Conservation (phyloP, 306 rosid genomes). For the Dalbergia cochinchinensis region DNA sequence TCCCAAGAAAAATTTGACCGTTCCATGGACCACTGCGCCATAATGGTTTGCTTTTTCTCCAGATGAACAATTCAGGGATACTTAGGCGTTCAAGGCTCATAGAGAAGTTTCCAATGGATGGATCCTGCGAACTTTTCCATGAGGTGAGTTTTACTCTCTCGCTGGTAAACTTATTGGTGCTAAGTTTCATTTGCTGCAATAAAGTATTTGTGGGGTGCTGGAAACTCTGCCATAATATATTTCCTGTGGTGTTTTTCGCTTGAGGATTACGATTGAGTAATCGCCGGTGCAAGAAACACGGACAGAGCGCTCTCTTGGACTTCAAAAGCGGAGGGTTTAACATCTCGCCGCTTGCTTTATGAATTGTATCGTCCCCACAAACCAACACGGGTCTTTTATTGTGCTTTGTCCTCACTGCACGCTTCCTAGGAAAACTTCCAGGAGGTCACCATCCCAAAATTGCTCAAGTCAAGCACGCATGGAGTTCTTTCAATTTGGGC, state of each 20-base stretch:
- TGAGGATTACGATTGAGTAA: too few species aligned
- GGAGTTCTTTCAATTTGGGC: too few species aligned
- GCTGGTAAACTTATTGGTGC: neutral
- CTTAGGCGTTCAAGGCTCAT: neutral
- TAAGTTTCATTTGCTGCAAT: slow-evolving; percentile 37
- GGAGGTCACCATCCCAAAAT: too few species aligned
- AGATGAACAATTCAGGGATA: slow-evolving; percentile 27
- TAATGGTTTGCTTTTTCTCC: slow-evolving; percentile 2
- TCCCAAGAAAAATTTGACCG: slow-evolving; percentile 37
- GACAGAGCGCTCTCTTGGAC: too few species aligned
- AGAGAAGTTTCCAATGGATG: slow-evolving; percentile 48
- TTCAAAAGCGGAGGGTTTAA: too few species aligned
- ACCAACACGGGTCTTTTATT: too few species aligned
- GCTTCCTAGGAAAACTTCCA: too few species aligned
- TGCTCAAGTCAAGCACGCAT: too few species aligned
- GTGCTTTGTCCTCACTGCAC: too few species aligned
- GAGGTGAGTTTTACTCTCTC: neutral
- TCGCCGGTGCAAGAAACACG: too few species aligned
- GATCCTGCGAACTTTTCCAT: slow-evolving; percentile 32
- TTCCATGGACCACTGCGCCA: slow-evolving; percentile 54
- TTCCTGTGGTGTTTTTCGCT: neutral
- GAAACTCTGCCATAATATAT: slow-evolving; percentile 54
- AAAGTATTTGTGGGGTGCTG: slow-evolving; percentile 44
- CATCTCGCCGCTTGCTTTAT: too few species aligned
- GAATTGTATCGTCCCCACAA: too few species aligned